Percentiles rank a stretch among this genome's conserved stretches.
These are phyloP conservation scores for Talaromyces sp. DNA, from an alignment of 2,329 filamentous ascomycete species.

Conservation along the genomic window DNA sequence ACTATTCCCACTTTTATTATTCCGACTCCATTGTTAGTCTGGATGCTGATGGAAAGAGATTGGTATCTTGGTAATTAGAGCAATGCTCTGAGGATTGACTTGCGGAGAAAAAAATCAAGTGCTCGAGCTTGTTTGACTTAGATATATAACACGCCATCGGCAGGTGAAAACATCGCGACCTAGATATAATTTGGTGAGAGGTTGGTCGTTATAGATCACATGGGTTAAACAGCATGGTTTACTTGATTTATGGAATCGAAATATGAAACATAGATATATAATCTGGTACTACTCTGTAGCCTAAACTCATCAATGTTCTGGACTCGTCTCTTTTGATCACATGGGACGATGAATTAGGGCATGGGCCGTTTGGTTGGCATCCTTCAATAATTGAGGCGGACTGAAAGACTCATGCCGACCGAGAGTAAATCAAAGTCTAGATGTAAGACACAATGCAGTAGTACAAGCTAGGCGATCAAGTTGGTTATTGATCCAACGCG, in stretches of 20 bases:
- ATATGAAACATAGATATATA: neutral
- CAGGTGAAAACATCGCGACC: neutral
- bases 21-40: neutral
- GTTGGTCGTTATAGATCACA: neutral
- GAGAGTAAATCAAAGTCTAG: neutral
- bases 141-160: neutral
- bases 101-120: neutral
- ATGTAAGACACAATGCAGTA: neutral
- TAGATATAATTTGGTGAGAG: neutral
- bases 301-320: neutral
- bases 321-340: neutral
- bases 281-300: neutral
- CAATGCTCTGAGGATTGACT: neutral
- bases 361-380: neutral
- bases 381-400: neutral
- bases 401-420: neutral
- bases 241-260: neutral
- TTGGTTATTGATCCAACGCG: neutral
- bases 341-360: neutral
- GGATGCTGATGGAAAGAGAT: conserved; percentile 10
- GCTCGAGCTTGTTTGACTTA: neutral
- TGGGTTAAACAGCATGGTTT: neutral
- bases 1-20: neutral
- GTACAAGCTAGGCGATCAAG: neutral
- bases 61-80: conserved; percentile 15